phyloP scores from a whole-genome alignment of 2,329 filamentous ascomycete genomes.

The Apiospora phragmitis region DNA sequence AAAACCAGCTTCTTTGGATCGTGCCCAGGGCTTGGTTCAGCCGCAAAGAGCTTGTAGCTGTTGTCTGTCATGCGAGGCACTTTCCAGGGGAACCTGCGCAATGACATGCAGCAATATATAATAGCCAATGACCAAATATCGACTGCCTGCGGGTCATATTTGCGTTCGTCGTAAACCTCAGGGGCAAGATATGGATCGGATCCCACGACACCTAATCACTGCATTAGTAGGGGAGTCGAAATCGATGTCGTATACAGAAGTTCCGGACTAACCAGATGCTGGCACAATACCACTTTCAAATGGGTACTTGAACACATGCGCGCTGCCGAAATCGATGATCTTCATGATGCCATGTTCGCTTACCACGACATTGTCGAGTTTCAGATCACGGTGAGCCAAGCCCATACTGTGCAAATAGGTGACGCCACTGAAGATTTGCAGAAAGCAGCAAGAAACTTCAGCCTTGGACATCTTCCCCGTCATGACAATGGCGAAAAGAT shows the following conservation, averaged over 20 bases:
- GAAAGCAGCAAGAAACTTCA: slow-evolving; percentile 85
- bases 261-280: slow-evolving; percentile 66
- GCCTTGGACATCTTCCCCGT: slow-evolving; percentile 94
- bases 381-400: slow-evolving; percentile 89
- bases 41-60: slow-evolving; percentile 89
- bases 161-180: slow-evolving; percentile 90
- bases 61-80: slow-evolving; percentile 89
- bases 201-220: slow-evolving; percentile 61
- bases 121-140: slow-evolving; percentile 99
- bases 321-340: slow-evolving; percentile 97
- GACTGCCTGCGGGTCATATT: slow-evolving; percentile 90
- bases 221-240: slow-evolving; percentile 16
- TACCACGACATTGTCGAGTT: slow-evolving; percentile 97
- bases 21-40: slow-evolving; percentile 76
- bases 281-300: slow-evolving; percentile 88
- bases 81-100: slow-evolving; percentile 96
- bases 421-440: slow-evolving; percentile 93
- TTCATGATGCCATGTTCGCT: slow-evolving; percentile 98
- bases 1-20: slow-evolving; percentile 55
- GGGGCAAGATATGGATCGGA: slow-evolving; percentile 95
- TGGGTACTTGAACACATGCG: slow-evolving; percentile 94
- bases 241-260: background rate
- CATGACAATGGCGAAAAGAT: slow-evolving; percentile 98
- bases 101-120: slow-evolving; percentile 98
- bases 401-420: slow-evolving; percentile 95